Evolutionary conservation across 2,329 filamentous ascomycete species (phyloP).

Genomic region (Pseudovirgaria hyperparasitica): DNA sequence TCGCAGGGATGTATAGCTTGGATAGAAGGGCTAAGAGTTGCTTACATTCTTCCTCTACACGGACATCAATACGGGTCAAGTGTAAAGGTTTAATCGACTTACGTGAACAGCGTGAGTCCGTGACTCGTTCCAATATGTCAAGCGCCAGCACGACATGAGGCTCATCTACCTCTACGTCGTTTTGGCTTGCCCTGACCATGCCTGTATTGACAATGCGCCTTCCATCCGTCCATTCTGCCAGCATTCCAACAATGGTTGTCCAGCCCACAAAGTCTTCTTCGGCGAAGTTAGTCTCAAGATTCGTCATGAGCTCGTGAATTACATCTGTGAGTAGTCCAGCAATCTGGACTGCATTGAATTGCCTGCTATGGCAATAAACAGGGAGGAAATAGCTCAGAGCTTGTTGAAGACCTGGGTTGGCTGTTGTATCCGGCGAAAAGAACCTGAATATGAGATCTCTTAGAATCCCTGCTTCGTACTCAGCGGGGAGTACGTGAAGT

Average conservation of each 20-base stretch:
- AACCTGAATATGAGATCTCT: conserved; percentile 75
- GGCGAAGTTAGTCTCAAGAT: conserved; percentile 54
- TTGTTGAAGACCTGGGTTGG: conserved; percentile 74
- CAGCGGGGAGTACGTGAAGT: conserved; percentile 50
- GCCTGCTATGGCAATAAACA: conserved; percentile 78
- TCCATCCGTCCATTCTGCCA: conserved; percentile 93
- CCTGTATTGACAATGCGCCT: conserved; percentile 56
- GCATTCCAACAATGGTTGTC: conserved; percentile 62
- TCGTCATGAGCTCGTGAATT: conserved; percentile 53
- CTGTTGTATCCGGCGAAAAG: conserved; percentile 71
- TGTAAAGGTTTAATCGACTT: conserved; percentile 24
- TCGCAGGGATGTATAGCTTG: conserved; percentile 64
- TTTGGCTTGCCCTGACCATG: conserved; percentile 19
- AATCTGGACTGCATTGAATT: conserved; percentile 76
- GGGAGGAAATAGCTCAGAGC: conserved; percentile 87
- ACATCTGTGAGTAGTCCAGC: conserved; percentile 59
- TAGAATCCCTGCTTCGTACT: conserved; percentile 52
- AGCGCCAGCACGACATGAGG: conserved; percentile 69
- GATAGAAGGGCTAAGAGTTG: conserved; percentile 61
- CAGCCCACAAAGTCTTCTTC: conserved; percentile 63
- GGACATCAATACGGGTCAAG: background rate
- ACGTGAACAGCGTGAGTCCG: conserved; percentile 52
- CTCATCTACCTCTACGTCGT: conserved; percentile 45
- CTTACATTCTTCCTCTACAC: conserved; percentile 72
- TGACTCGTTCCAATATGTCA: conserved; percentile 63